A percentile compares a stretch with the other conserved stretches of the same genome.
Evolutionary conservation across 768 basidiomycete species (phyloP).

Genomic region (Lactarius akahatsu): DNA sequence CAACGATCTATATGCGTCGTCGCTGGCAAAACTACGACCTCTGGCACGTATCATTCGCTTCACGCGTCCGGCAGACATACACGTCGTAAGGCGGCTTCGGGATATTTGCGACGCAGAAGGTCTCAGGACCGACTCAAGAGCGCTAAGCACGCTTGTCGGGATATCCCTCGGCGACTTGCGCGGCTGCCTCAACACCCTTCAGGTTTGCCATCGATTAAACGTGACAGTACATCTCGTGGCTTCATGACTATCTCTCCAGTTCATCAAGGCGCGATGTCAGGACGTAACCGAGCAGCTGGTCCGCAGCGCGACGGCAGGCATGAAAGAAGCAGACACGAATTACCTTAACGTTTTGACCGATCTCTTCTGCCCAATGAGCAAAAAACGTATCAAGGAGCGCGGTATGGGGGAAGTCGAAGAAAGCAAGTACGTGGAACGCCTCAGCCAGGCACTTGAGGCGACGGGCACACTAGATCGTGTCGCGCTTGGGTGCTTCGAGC

Average conservation of each 20-base stretch:
- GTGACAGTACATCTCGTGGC: neutral
- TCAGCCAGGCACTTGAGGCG: slow-evolving; percentile 74
- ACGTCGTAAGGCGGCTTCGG: slow-evolving; percentile 80
- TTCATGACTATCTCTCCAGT: slow-evolving; percentile 46
- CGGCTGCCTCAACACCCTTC: slow-evolving; percentile 91
- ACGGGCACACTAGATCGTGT: slow-evolving; percentile 79
- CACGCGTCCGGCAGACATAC: slow-evolving; percentile 74
- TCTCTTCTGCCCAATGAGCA: slow-evolving; percentile 78
- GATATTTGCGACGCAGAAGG: slow-evolving; percentile 84
- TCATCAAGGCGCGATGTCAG: slow-evolving; percentile 76
- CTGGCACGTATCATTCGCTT: slow-evolving; percentile 84
- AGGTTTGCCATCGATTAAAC: slow-evolving; percentile 48
- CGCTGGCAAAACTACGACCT: slow-evolving; percentile 79
- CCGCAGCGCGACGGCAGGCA: slow-evolving; percentile 81
- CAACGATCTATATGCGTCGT: slow-evolving; percentile 88
- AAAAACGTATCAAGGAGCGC: slow-evolving; percentile 77
- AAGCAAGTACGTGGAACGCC: slow-evolving; percentile 71
- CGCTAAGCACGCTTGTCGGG: slow-evolving; percentile 82
- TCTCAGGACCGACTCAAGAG: slow-evolving; percentile 73
- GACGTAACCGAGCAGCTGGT: slow-evolving; percentile 78
- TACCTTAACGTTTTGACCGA: slow-evolving; percentile 71
- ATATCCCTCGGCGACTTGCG: slow-evolving; percentile 88
- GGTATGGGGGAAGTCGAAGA: slow-evolving; percentile 73
- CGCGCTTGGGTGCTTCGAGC: slow-evolving; percentile 88
- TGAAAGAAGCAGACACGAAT: slow-evolving; percentile 86